Conservation (phyloP, 2,329 filamentous ascomycete species). For the Botrytis paeoniae region DNA sequence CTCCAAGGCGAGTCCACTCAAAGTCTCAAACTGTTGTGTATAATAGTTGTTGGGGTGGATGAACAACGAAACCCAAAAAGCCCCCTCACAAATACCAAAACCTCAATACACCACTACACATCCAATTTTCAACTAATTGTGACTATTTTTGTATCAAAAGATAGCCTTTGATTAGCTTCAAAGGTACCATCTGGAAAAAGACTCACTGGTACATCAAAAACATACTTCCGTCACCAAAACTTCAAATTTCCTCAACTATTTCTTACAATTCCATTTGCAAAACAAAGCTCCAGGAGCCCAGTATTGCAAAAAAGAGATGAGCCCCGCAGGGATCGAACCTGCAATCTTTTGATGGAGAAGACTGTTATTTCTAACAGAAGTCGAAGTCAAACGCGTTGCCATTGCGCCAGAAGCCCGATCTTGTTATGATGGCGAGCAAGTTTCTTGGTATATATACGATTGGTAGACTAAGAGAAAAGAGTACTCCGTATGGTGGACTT, state of each 20-base stretch:
- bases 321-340: slow-evolving; percentile 12
- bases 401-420: slow-evolving; percentile 9
- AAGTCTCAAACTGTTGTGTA: too few relatives aligned
- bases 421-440: accelerated
- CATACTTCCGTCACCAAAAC: neutral
- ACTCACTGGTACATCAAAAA: neutral
- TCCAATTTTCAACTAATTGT: neutral
- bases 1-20: neutral
- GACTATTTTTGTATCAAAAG: neutral
- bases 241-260: neutral
- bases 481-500: neutral
- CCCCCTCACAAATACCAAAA: neutral
- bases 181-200: neutral
- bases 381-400: slow-evolving; percentile 18
- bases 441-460: neutral
- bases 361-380: slow-evolving; percentile 4
- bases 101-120: neutral
- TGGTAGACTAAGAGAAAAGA: too few relatives aligned
- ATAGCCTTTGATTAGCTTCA: neutral
- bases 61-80: neutral
- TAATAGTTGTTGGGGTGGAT: too few relatives aligned
- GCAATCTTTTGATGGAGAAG: slow-evolving; percentile 8
- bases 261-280: neutral
- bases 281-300: neutral
- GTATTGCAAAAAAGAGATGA: neutral